Base-by-base conservation (phyloP, 2,329 filamentous ascomycete genomes). In the Delphinella strobiligena region DNA sequence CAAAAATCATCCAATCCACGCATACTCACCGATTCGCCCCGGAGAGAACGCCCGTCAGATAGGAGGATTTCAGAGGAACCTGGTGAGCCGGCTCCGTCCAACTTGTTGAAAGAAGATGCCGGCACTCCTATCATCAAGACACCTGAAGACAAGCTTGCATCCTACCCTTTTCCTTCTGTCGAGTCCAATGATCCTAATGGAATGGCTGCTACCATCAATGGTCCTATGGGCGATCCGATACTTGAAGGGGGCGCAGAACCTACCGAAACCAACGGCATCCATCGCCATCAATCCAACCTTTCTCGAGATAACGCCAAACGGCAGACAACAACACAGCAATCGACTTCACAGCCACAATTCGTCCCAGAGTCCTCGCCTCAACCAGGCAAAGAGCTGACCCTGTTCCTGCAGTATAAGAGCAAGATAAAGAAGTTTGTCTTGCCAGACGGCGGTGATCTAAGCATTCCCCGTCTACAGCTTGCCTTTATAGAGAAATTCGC, bases 401-500 rank as follows among this genome's bases (percentile, higher is more conserved):
- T 98, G 30, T 98, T 96, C 58, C 61, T 96, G 45, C 89, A 96
- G 61, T 95, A 96, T 65, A 94, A 93, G 58, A 91, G 82, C 51
- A 91, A 91, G 57, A 88, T 96, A 51, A 96, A 95, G 63, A 96
- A 96, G 59, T 93, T 93, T 56, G 78, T 94, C 12, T 72, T 96
- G 24, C 67, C 84, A 1, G 87, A 93, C 56, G 89, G 89, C 1
- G 78, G 80, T 22, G 86, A 89, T 46, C 69, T 98, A 9, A 89
- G 85, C 2, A 80, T 95, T 43, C 87, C 87, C 1, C 76, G 88
- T 17, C 62, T 98, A 42, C 89, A 98, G 59, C 72, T 98, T 19
- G 89, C 91, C 1, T 98, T 98, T 52, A 98, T 98, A 51, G 91
- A 98, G 51, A 98, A 95, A 58, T 98, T 98, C 56, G 91, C 89